Percentiles rank a stretch among this genome's conserved stretches.
phyloP scores from a whole-genome alignment of 495 filamentous ascomycete genomes.

The Xylaria castorea region DNA sequence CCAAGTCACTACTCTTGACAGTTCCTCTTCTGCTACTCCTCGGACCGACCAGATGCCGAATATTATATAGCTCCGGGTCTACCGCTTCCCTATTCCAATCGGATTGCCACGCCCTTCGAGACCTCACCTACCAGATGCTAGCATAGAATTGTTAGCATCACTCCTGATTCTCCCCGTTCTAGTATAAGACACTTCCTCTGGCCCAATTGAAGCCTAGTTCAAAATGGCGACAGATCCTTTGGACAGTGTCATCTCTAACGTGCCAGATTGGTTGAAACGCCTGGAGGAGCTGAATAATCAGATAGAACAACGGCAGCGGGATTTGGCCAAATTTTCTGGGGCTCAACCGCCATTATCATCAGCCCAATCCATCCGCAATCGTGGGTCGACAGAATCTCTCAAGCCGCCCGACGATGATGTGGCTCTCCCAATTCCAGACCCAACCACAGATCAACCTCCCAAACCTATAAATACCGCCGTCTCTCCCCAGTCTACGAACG shows the following conservation, averaged over 20 bases:
- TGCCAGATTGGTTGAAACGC: conserved; percentile 71
- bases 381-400: conserved; percentile 69
- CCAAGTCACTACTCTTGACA: not conserved
- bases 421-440: conserved; percentile 36
- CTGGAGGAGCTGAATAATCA: conserved; percentile 73
- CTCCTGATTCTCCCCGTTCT: not conserved
- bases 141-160: conserved; percentile 1
- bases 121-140: conserved; percentile 4
- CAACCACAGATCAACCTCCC: conserved; percentile 17
- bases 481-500: conserved; percentile 29
- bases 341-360: conserved; percentile 37
- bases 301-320: conserved; percentile 71
- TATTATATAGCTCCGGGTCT: not conserved
- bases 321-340: conserved; percentile 62
- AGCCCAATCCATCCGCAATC: conserved; percentile 58
- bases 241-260: conserved; percentile 64
- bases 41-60: conserved; percentile 11
- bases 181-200: not conserved
- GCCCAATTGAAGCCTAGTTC: not conserved
- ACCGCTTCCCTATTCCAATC: not conserved
- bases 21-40: not conserved
- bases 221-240: conserved; percentile 66
- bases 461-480: conserved; percentile 27
- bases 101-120: not conserved
- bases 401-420: conserved; percentile 58